phyloP scores from a whole-genome alignment of 192 early-diverging fungal genomes.

The Helicostylum pulchrum region DNA sequence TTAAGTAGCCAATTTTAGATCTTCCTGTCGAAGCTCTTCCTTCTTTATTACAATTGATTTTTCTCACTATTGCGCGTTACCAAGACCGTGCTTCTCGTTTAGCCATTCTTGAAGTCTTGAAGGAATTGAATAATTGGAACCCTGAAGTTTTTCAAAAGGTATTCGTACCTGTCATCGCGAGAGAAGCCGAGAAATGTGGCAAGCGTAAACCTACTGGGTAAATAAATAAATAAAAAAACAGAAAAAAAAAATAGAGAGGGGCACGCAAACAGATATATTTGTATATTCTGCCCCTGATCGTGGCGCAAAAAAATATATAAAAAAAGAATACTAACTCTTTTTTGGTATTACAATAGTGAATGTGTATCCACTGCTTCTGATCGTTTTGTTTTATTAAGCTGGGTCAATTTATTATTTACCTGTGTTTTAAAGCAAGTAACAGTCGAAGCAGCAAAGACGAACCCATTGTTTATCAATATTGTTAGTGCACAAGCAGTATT shows the following conservation, averaged over 20 bases:
- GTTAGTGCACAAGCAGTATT: conserved; percentile 47
- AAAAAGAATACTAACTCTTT: not conserved
- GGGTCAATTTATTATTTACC: conserved; percentile 54
- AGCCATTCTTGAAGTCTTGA: conserved; percentile 54
- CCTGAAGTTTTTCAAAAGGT: conserved; percentile 50
- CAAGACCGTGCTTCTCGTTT: conserved; percentile 64
- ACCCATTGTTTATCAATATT: conserved; percentile 31
- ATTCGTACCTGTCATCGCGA: conserved; percentile 51
- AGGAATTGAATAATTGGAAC: conserved; percentile 56
- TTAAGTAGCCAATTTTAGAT: conserved; percentile 28
- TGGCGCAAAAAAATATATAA: conserved; percentile 3
- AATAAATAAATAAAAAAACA: not conserved
- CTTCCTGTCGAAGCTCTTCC: conserved; percentile 45
- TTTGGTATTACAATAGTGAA: conserved; percentile 17
- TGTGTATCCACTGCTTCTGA: conserved; percentile 51
- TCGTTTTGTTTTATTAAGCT: conserved; percentile 62
- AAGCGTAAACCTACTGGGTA: conserved; percentile 47
- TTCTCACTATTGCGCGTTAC: conserved; percentile 64
- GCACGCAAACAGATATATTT: not conserved
- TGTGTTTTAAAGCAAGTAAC: conserved; percentile 23
- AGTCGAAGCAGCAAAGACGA: conserved; percentile 25
- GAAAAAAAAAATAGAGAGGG: not conserved
- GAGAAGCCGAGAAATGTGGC: conserved; percentile 45
- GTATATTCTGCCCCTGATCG: not conserved
- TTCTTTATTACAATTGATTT: conserved; percentile 48